phyloP scores from a whole-genome alignment of 2,329 filamentous ascomycete genomes.

The Rhynchosporium secalis region DNA sequence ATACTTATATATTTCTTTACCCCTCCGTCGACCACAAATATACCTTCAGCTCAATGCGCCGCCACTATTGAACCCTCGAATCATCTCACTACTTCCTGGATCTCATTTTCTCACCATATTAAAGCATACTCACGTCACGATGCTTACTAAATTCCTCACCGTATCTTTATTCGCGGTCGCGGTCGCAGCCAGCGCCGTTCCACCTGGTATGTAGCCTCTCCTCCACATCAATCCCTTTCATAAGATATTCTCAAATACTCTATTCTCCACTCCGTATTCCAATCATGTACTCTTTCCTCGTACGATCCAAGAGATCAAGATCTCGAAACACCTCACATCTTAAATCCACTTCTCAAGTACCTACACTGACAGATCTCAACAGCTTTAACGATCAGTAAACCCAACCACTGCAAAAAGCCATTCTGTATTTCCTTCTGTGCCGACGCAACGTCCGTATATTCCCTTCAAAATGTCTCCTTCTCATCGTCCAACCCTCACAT shows the following conservation, averaged over 20 bases:
- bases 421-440: neutral
- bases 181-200: conserved; percentile 5
- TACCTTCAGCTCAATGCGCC: too few relatives aligned
- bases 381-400: neutral
- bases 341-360: too few relatives aligned
- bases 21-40: too few relatives aligned
- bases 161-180: neutral
- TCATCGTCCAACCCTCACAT: neutral
- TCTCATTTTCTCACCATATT: too few relatives aligned
- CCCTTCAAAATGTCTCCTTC: neutral
- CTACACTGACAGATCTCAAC: neutral
- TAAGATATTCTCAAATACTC: too few relatives aligned
- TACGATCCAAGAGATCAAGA: too few relatives aligned
- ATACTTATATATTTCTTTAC: too few relatives aligned
- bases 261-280: neutral
- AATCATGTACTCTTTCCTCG: neutral
- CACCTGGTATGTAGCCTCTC: neutral
- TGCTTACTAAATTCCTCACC: neutral
- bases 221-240: too few relatives aligned
- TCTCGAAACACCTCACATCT: too few relatives aligned
- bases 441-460: conserved; percentile 5
- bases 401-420: conserved; percentile 11
- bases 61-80: too few relatives aligned
- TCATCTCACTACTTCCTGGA: too few relatives aligned
- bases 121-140: neutral